phyloP scores from a whole-genome alignment of 345 rosid genomes.

The Durio zibethinus region DNA sequence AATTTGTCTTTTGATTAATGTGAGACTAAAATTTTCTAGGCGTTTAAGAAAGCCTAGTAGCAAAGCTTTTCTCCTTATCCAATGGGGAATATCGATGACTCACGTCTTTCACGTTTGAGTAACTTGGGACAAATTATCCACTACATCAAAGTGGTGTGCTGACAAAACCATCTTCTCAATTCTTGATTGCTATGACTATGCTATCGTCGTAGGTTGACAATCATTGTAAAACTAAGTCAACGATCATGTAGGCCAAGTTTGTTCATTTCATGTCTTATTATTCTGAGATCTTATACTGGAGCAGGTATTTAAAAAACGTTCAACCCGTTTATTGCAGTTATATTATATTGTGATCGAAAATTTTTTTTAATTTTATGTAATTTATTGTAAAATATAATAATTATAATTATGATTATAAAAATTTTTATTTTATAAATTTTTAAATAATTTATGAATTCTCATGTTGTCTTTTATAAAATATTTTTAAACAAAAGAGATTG shows the following conservation, averaged over 20 bases:
- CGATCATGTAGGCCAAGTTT: not conserved
- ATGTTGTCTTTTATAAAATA: too few species aligned
- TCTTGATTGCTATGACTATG: not conserved
- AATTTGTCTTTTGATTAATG: not conserved
- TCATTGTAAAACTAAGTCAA: not conserved
- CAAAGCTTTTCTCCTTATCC: not conserved
- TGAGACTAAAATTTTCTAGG: not conserved
- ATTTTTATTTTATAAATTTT: too few species aligned
- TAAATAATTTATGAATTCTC: too few species aligned
- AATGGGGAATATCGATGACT: not conserved
- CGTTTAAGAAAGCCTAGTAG: not conserved
- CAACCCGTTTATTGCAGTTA: too few species aligned
- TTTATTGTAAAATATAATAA: too few species aligned
- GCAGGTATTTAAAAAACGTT: too few species aligned
- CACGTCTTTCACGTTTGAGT: not conserved
- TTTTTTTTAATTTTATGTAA: too few species aligned
- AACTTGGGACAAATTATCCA: not conserved
- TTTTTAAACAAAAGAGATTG: too few species aligned
- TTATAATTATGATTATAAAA: too few species aligned
- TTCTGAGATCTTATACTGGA: too few species aligned
- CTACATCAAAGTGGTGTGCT: slow-evolving; percentile 1
- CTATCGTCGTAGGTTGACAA: not conserved
- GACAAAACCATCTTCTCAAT: not conserved
- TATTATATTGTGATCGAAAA: too few species aligned
- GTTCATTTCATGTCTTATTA: not conserved